Evolutionary conservation across 495 filamentous ascomycete genomes (phyloP), one percentile per base, ranked within the genome.

Genomic region (Hypoxylon rickii): DNA sequence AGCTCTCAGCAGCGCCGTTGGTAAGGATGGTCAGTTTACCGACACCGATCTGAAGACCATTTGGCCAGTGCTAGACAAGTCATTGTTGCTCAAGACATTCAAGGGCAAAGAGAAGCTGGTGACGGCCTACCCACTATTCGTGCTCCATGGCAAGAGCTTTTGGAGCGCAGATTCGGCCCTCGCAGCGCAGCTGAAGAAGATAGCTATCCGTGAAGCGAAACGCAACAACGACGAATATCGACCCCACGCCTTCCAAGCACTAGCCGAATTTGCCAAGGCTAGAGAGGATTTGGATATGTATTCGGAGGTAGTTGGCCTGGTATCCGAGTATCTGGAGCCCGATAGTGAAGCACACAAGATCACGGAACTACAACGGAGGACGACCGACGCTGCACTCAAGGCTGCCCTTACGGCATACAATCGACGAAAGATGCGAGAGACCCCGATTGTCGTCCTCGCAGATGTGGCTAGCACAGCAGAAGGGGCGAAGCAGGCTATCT

Each of bases 51-150:
- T 88, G 22, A 76, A 81, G 61, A 73, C 78, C 8, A 63, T 96
- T 15, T 98, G 91, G 90, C 89, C 90, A 0, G 82, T 85, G 0
- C 75, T 96, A 17, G 89, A 96, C 36, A 88, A 86, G 63, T 85
- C 91, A 1, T 65, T 96, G 44, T 77, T 81, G 12, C 86, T 95
- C 16, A 97, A 95, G 73, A 96, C 91, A 3, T 98, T 96, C 82
- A 85, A 89, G 7, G 91, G 90, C 7, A 98, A 98, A 72, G 94
- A 97, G 70, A 86, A 83, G 50, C 84, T 97, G 40, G 74, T 97
- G n/a, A 79, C 84, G 50, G 87, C 89, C n/a, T 87, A 96, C 68
- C 86, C 89, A 10, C 83, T 82, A 49, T 92, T 96, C 60, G 83
- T 85, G 1, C 74, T 80, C 42, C 82, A 86, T 45, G 80, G 76